These are phyloP conservation scores for Cordyceps fumosorosea DNA, from an alignment of 2,329 filamentous ascomycete genomes.

Conservation along the genomic window DNA sequence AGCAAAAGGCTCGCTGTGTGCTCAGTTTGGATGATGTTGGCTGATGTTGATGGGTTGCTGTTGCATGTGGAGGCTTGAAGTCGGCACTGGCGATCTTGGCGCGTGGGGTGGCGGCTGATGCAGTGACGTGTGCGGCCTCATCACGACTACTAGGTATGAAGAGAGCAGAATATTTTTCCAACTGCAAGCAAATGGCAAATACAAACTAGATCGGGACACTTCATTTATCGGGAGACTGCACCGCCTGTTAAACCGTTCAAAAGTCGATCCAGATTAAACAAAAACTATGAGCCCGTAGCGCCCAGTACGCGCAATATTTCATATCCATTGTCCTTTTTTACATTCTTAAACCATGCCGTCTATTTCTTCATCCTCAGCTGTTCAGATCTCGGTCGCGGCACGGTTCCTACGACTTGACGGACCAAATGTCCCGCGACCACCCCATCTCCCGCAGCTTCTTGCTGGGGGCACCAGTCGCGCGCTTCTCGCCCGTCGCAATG, in stretches of 20 bases:
- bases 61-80: neutral
- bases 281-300: neutral
- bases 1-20: neutral
- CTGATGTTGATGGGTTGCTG: neutral
- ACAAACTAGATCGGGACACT: neutral
- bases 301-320: neutral
- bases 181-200: neutral
- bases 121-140: neutral
- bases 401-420: constrained; percentile 39
- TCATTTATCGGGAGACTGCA: neutral
- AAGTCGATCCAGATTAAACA: neutral
- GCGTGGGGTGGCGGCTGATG: neutral
- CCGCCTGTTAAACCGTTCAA: no score
- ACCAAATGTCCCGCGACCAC: constrained; percentile 59
- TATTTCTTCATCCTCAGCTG: neutral
- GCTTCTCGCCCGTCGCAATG: constrained; percentile 49
- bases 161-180: no score
- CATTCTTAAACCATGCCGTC: neutral
- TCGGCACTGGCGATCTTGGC: neutral
- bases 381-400: neutral
- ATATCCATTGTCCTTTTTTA: neutral
- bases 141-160: neutral
- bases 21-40: neutral
- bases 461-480: constrained; percentile 39
- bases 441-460: constrained; percentile 57